phyloP scores from a whole-genome alignment of 176 grass and related monocot species.

The Musa acuminata region DNA sequence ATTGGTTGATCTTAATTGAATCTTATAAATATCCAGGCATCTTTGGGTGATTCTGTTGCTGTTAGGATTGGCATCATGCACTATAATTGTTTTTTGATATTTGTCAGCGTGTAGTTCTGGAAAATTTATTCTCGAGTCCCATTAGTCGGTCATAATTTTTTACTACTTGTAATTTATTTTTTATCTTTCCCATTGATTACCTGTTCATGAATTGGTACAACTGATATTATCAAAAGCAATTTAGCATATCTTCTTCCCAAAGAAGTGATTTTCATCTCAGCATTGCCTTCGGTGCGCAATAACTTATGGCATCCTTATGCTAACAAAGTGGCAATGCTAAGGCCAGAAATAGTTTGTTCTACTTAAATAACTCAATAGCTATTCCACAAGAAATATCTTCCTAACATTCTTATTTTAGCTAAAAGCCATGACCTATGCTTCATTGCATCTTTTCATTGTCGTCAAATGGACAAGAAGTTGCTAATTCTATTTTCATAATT shows the following conservation, averaged over 20 bases:
- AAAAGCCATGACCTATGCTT: neutral
- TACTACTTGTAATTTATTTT: neutral
- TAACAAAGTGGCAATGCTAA: neutral
- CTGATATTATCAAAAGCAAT: neutral
- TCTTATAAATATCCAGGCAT: neutral
- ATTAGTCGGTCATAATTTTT: neutral
- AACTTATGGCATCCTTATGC: neutral
- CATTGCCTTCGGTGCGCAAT: neutral
- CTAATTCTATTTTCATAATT: too few relatives aligned
- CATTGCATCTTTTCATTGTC: neutral
- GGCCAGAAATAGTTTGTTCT: neutral
- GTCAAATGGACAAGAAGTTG: neutral
- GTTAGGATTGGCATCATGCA: neutral
- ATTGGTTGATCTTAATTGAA: neutral
- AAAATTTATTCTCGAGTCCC: neutral
- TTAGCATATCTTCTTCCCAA: neutral
- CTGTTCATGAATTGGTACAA: neutral
- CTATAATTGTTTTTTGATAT: neutral
- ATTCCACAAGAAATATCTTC: neutral
- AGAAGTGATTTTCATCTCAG: neutral
- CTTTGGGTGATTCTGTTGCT: neutral
- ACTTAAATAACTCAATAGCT: neutral
- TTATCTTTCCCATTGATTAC: neutral
- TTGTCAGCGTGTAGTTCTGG: neutral
- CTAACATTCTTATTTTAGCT: neutral